Evolutionary conservation across 805 yeast genomes (phyloP), one percentile per base, ranked within the genome.

Genomic region (Tetrapisispora iriomotensis): DNA sequence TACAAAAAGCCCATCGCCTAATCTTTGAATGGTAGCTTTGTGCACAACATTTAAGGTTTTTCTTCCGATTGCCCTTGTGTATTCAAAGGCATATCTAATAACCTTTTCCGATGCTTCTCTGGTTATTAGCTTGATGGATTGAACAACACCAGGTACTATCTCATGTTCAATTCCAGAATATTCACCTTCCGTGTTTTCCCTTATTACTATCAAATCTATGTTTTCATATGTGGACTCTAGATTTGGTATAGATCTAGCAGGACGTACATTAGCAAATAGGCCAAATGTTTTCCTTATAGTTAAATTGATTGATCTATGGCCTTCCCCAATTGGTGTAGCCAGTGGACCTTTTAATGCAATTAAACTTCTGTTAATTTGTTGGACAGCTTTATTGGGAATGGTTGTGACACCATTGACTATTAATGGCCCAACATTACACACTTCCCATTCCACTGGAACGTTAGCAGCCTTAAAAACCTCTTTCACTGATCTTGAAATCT

Each of bases 151-250:
- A 49, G 96, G 96, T 42, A 87, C 94, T 49, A 92, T 87, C 49
- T 85, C 82, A 73, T 92, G 98, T 74, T 92, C 98, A 56, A 92
- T 88, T 70, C 98, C 98, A 26, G 96, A 90, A 73, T 86, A 90
- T 70, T 90, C 97, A 70, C 95, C 96, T 71, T 90, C 97, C 51
- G 96, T 90, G 75, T 92, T 92, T 70, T 92, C 98, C 75, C 98
- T 86, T 61, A 92, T 94, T 49, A 92, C 74, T 31, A 88, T 96
- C 48, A 95, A 81, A 69, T 92, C 94, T 48, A 92, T 96, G 63
- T 83, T 74, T 50, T 71, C 72, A 49, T 67, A 67, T 17, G 69
- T 94, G 44, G 98, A 90, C 66, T 87, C 75, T 78, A 76, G 88
- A 60, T 98, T 98, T 45, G 75, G 82, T 51, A 92, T 77, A 44